Evolutionary conservation across 2,329 filamentous ascomycete genomes (phyloP).

Genomic region (Metarhizium rileyi): DNA sequence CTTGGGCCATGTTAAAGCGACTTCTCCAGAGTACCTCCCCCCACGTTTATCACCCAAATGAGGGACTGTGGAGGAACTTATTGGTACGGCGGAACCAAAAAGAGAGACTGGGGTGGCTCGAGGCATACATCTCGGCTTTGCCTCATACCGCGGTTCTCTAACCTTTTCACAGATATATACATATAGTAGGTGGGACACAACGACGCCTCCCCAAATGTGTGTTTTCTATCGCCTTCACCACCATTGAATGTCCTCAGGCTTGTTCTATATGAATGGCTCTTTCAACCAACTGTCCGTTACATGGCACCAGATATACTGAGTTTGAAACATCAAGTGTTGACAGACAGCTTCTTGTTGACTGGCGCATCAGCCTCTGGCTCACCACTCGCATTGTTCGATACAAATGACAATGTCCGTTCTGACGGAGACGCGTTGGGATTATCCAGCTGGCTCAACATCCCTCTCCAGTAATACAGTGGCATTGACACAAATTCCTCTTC

Average conservation of each 20-base stretch:
- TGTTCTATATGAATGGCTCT: not conserved
- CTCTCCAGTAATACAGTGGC: not conserved
- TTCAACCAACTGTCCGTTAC: not conserved
- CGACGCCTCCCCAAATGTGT: not conserved
- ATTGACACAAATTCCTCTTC: conserved; percentile 1
- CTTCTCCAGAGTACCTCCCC: not conserved
- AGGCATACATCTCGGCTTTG: not conserved
- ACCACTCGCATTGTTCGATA: not conserved
- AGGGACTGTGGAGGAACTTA: not conserved
- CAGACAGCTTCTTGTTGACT: not conserved
- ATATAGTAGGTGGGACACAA: not conserved
- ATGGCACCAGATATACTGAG: not conserved
- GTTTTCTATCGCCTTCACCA: not conserved
- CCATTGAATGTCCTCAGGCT: not conserved
- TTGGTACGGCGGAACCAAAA: not conserved
- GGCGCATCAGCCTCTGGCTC: not conserved
- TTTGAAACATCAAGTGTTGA: not conserved
- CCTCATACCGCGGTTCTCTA: not conserved
- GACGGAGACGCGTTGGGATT: conserved; percentile 1
- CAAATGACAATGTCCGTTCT: not conserved
- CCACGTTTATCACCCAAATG: not conserved
- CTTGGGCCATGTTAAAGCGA: not conserved
- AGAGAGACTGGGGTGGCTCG: not conserved
- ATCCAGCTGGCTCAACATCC: not conserved
- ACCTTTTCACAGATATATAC: conserved; percentile 1